phyloP scores from a whole-genome alignment of 495 filamentous ascomycete species.

The Aspergillus diversus region DNA sequence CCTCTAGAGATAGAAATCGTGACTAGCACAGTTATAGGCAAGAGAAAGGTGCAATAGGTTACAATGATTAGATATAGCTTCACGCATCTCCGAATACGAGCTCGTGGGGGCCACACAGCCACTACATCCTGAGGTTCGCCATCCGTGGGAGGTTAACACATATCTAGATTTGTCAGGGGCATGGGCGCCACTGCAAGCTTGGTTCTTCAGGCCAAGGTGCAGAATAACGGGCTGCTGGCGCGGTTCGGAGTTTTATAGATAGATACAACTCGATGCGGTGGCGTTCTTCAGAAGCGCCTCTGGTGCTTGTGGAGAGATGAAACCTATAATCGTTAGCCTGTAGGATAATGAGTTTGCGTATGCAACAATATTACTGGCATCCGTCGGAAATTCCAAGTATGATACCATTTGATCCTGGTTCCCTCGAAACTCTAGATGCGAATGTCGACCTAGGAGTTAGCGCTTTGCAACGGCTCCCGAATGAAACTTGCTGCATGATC shows the following conservation, averaged over 20 bases:
- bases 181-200: not conserved
- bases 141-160: not conserved
- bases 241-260: not conserved
- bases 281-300: too few relatives aligned
- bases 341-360: not conserved
- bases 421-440: not conserved
- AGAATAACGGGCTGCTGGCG: not conserved
- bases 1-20: not conserved
- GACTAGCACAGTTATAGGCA: not conserved
- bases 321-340: too few relatives aligned
- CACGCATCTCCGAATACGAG: constrained; percentile 1
- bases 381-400: not conserved
- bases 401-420: not conserved
- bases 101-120: not conserved
- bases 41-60: not conserved
- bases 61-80: not conserved
- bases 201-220: not conserved
- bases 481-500: not conserved
- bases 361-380: not conserved
- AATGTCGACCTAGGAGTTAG: not conserved
- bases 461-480: not conserved
- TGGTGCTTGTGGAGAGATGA: too few relatives aligned
- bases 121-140: not conserved
- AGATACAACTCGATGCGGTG: too few relatives aligned
- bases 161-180: not conserved